These are phyloP conservation scores for Metarhizium robertsii DNA, from an alignment of 2,329 filamentous ascomycete genomes.

Conservation along the genomic window DNA sequence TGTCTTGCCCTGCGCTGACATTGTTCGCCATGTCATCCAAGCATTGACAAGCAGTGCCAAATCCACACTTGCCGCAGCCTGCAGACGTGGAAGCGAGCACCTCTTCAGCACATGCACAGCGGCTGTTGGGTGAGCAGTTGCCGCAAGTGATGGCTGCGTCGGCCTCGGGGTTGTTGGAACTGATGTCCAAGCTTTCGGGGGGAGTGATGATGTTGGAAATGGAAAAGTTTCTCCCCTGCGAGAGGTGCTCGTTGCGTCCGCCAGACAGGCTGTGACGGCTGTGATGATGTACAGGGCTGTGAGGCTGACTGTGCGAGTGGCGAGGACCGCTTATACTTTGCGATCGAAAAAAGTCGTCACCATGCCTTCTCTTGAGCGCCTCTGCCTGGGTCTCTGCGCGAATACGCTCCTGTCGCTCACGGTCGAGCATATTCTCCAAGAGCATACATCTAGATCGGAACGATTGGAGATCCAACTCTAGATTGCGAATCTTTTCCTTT, in stretches of 20 bases:
- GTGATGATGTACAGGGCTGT: constrained; percentile 16
- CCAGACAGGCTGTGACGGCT: constrained; percentile 19
- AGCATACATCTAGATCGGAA: constrained; percentile 52
- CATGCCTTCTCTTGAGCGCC: constrained; percentile 21
- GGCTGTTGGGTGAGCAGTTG: constrained; percentile 41
- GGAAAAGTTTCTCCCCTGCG: constrained; percentile 34
- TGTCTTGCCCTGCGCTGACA: constrained; percentile 21
- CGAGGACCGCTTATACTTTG: constrained; percentile 16
- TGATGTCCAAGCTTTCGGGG: constrained; percentile 30
- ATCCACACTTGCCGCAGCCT: constrained; percentile 58
- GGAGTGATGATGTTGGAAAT: constrained; percentile 51
- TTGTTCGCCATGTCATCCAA: constrained; percentile 50
- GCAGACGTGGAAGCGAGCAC: constrained; percentile 42
- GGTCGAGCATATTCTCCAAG: constrained; percentile 54
- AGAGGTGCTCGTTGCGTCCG: constrained; percentile 14
- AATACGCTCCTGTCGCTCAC: constrained; percentile 41
- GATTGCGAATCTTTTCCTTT: constrained; percentile 43
- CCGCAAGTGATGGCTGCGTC: constrained; percentile 41
- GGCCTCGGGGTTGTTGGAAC: constrained; percentile 14
- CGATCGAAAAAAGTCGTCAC: constrained; percentile 18
- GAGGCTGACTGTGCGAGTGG: constrained; percentile 18
- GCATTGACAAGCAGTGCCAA: constrained; percentile 55
- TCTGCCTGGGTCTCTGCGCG: constrained; percentile 32
- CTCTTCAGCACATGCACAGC: constrained; percentile 51
- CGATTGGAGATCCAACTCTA: constrained; percentile 59